These are phyloP conservation scores for Rasamsonia emersonii DNA, from an alignment of 2,329 filamentous ascomycete genomes.

Conservation along the genomic window DNA sequence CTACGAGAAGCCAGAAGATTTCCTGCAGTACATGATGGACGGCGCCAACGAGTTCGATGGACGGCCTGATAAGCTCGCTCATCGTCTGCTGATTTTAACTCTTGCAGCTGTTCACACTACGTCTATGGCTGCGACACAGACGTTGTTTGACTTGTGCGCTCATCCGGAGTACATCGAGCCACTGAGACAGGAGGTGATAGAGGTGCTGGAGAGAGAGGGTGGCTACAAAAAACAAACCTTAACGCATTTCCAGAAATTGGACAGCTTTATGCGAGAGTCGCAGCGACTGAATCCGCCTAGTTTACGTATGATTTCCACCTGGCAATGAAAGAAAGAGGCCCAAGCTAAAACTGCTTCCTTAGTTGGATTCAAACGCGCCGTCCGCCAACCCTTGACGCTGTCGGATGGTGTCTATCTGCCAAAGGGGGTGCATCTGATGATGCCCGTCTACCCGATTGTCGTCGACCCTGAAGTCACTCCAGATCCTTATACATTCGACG, in stretches of 20 bases:
- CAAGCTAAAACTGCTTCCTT: not conserved
- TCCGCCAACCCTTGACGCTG: conserved; percentile 10
- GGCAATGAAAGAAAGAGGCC: not conserved
- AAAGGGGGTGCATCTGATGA: conserved; percentile 25
- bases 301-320: conserved; percentile 9
- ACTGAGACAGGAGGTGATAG: conserved; percentile 5
- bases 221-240: conserved; percentile 4
- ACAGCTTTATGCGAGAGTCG: conserved; percentile 18
- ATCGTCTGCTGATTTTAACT: no score
- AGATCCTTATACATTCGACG: conserved; percentile 38
- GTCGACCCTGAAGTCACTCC: conserved; percentile 39
- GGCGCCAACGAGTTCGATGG: no score
- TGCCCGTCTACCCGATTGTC: conserved; percentile 39
- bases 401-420: conserved; percentile 40
- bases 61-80: no score
- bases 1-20: no score
- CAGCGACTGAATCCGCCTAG: conserved; percentile 13
- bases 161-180: conserved; percentile 6
- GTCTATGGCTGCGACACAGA: conserved; percentile 6
- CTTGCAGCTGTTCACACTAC: conserved; percentile 12
- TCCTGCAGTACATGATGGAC: no score
- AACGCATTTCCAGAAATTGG: conserved; percentile 12
- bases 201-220: not conserved
- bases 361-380: conserved; percentile 3
- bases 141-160: conserved; percentile 5